These are phyloP conservation scores for Stagonosporopsis tanaceti DNA, from an alignment of 2,329 filamentous ascomycete genomes.

Conservation along the genomic window DNA sequence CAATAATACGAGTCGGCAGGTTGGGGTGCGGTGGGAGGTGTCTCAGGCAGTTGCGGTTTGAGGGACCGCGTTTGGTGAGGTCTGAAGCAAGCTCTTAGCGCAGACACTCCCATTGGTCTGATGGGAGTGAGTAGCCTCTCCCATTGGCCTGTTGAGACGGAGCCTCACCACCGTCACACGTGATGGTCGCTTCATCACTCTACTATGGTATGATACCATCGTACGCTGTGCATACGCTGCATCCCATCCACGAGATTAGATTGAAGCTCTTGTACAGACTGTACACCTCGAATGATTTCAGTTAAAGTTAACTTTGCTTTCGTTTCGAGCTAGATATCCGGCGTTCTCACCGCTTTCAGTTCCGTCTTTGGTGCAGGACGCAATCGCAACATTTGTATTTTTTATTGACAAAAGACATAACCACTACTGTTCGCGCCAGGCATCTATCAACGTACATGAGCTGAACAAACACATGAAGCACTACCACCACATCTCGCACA, in stretches of 20 bases:
- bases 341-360: too few relatives aligned
- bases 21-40: slow-evolving; percentile 2
- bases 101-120: not conserved
- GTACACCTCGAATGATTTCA: too few relatives aligned
- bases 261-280: too few relatives aligned
- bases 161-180: slow-evolving; percentile 11
- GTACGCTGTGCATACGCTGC: too few relatives aligned
- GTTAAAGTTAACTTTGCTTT: too few relatives aligned
- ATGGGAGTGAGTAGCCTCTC: too few relatives aligned
- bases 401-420: not conserved
- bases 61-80: slow-evolving; percentile 14
- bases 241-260: too few relatives aligned
- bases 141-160: not conserved
- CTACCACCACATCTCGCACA: too few relatives aligned
- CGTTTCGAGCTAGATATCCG: too few relatives aligned
- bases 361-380: too few relatives aligned
- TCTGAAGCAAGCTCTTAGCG: slow-evolving; percentile 8
- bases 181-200: not conserved
- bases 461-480: not conserved
- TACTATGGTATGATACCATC: not conserved
- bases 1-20: slow-evolving; percentile 5
- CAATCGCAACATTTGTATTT: not conserved
- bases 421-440: not conserved
- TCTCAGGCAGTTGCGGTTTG: slow-evolving; percentile 17
- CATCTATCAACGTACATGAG: not conserved